A percentile compares a stretch with the other conserved stretches of the same genome.
phyloP scores from a whole-genome alignment of 352 stramenopile genomes.

The Globisporangium perplexum region DNA sequence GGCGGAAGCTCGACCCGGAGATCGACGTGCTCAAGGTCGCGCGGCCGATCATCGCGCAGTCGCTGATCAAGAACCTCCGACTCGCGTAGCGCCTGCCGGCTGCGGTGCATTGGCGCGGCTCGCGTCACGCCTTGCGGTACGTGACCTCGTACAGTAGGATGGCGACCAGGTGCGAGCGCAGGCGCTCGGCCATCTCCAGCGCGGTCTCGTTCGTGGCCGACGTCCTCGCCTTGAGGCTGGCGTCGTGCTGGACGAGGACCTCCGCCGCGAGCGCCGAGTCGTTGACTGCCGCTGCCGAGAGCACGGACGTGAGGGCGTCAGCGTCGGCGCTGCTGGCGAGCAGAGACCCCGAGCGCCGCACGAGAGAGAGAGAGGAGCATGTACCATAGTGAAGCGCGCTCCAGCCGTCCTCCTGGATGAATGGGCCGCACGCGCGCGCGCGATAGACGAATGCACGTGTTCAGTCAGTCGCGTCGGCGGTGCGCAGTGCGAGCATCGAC shows the following conservation, averaged over 20 bases:
- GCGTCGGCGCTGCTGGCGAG: background rate
- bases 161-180: conserved; percentile 64
- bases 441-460: background rate
- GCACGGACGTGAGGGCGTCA: background rate
- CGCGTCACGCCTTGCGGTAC: conserved; percentile 34
- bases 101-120: conserved; percentile 1
- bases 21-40: conserved; percentile 87
- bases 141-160: conserved; percentile 71
- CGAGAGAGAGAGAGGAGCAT: background rate
- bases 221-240: conserved; percentile 51
- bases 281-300: conserved; percentile 49
- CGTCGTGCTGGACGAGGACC: conserved; percentile 58
- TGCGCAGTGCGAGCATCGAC: background rate
- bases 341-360: background rate
- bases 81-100: conserved; percentile 8
- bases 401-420: conserved; percentile 59
- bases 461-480: background rate
- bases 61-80: conserved; percentile 76
- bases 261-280: conserved; percentile 62
- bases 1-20: conserved; percentile 86
- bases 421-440: conserved; percentile 3
- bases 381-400: conserved; percentile 77
- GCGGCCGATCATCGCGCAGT: conserved; percentile 91
- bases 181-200: conserved; percentile 70
- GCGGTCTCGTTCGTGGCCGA: conserved; percentile 69